Conservation (phyloP, 306 rosid genomes). For the Rosa chinensis region DNA sequence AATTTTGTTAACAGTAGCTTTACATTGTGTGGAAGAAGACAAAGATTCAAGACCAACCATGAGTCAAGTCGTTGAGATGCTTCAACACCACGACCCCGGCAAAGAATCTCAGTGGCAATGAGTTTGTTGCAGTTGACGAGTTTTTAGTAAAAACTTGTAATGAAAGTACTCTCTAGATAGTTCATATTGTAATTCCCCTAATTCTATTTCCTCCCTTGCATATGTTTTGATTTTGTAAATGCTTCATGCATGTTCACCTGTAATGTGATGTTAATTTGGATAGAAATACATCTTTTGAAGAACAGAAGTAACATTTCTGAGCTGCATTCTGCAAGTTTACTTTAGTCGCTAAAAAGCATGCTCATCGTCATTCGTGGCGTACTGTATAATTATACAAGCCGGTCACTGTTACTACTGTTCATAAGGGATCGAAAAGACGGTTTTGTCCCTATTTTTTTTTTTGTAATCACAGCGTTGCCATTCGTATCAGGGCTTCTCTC, state of each 20-base stretch:
- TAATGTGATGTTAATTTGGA: not conserved
- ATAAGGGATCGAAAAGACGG: too few relatives aligned
- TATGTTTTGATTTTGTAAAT: not conserved
- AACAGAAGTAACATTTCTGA: not conserved
- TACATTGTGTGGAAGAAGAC: constrained; percentile 57
- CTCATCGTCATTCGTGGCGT: not conserved
- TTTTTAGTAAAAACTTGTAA: not conserved
- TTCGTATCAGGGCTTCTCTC: too few relatives aligned
- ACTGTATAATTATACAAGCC: not conserved
- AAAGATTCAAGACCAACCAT: constrained; percentile 56
- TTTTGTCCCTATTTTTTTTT: too few relatives aligned
- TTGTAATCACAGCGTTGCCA: too few relatives aligned
- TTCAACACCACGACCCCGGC: not conserved
- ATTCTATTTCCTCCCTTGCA: not conserved
- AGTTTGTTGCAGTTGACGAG: not conserved
- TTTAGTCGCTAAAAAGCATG: not conserved
- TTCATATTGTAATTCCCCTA: not conserved
- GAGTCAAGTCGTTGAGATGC: constrained; percentile 55
- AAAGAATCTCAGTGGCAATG: not conserved
- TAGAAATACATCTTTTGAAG: not conserved
- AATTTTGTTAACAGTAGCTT: constrained; percentile 35
- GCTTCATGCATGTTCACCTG: not conserved
- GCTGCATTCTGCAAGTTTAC: not conserved
- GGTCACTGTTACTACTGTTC: too few relatives aligned
- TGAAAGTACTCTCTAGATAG: not conserved